phyloP scores from a whole-genome alignment of 306 rosid genomes.

The Casuarina equisetifolia region DNA sequence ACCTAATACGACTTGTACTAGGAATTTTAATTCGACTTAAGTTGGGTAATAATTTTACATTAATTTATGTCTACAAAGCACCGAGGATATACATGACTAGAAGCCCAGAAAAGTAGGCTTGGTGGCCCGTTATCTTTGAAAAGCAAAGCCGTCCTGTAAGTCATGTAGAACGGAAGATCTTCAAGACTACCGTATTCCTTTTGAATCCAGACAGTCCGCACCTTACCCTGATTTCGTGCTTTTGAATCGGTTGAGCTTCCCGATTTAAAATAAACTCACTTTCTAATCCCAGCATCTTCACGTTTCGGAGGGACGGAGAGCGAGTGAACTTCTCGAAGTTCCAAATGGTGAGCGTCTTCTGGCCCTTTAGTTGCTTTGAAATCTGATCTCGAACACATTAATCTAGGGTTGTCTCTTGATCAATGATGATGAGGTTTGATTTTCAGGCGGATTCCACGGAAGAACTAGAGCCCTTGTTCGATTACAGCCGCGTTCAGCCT shows the following conservation, averaged over 20 bases:
- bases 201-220: too few species aligned
- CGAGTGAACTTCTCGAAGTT: neutral
- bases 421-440: constrained; percentile 5
- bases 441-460: constrained; percentile 56
- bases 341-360: constrained; percentile 31
- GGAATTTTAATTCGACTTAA: too few species aligned
- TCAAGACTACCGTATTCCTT: too few species aligned
- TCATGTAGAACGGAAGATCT: too few species aligned
- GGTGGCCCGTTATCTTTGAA: too few species aligned
- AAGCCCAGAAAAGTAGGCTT: too few species aligned
- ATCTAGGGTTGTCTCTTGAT: constrained; percentile 18
- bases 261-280: neutral
- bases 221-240: too few species aligned
- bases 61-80: too few species aligned
- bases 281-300: neutral
- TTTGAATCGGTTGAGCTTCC: neutral
- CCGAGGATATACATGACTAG: too few species aligned
- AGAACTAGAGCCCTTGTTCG: constrained; percentile 87
- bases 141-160: too few species aligned
- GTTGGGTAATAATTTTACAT: too few species aligned
- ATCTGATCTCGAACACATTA: neutral
- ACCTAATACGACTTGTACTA: too few species aligned
- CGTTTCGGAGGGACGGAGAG: neutral
- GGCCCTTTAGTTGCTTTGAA: neutral
- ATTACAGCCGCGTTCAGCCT: constrained; percentile 84